Base-by-base conservation (phyloP, 208 protist genomes). In the Leishmania lainsoni region DNA sequence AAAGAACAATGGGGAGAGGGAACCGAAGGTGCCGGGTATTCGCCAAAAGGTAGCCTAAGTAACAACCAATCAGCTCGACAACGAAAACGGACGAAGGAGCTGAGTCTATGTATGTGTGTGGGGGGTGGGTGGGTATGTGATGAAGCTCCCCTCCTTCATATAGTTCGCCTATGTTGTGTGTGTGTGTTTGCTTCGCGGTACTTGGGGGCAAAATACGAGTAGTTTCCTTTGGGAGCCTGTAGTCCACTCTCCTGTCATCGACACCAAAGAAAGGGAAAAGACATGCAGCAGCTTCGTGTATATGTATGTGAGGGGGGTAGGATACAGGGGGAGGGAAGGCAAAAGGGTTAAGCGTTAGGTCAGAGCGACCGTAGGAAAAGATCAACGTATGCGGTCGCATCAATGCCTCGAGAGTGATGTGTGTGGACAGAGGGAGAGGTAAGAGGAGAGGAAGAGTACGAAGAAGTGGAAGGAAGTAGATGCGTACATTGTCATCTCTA, bases 21-120 rank as follows among this genome's bases (percentile, higher is more conserved):
- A 45, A 45, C 22, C 56, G 26, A 61, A 61, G 56, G 22, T 61
- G 56, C 12, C 56, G 56, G 22, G 56, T 16, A 26, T n/a, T 61
- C 22, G 56, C 12, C 26, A 75, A 74, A 39, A 29, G 14, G 3
- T 69, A 10, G 22, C 56, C 39, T 75, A 5, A 61, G 26, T 79
- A 26, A 69, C 54, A 39, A 29, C 45, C 56, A 9, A 39, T 12
- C 39, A 69, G 52, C 5, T 10, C 26, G 65, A 70, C 65, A 16
- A 4, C 65, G 65, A 14, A 70, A 74, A 74, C 4, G 29, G 35
- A 78, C 61, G 76, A 83, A 81, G 63, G 76, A 83, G 39, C 8
- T 26, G 42, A 81, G 45, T 22, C 10, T 12, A 29, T 68, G 49
- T 69, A 69, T 42, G 32, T 39, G 63, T 39, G 63, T 69, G 32